Base-by-base conservation (phyloP, 208 protist species). In the Novymonas esmeraldas region DNA sequence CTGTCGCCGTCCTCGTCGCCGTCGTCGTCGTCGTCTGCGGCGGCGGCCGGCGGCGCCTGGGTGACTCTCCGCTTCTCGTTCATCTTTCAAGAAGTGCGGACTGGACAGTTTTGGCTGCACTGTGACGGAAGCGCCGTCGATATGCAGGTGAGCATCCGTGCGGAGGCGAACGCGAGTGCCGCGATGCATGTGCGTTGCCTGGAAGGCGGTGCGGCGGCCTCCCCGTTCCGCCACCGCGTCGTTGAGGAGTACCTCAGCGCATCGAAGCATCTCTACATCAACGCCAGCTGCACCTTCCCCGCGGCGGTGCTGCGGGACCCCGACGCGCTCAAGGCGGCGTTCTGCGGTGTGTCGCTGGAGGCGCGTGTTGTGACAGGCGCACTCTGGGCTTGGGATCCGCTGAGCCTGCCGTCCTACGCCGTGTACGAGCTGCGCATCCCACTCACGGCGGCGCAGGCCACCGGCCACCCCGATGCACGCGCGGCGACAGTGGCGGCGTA, bases 271-370 rank as follows among this genome's bases (percentile, higher is more conserved):
- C 18, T 65, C 2, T 69, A 69, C 41, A 54, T 81, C 51, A 81
- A 81, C 55, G 58, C 64, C 46, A 72, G 64, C 64, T 81, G 75
- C 75, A 66, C 68, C 45, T 81, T 73, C 45, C 49, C 46, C 13
- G 42, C 64, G 2, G n/a, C 59, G 2, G 48, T 64, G 6, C 5
- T 76, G 44, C 2, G 31, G 5, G 65, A 72, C 33, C 29, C 39
- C 6, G 56, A 69, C 4, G 48, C 68, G 22, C 58, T 58, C 6
- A 33, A 24, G 9, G 50, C 52, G 14, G 63, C 63, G 29, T 70
- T 68, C 41, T 84, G 79, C 34, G 79, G 79, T 22, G 70, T 84
- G 13, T 41, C 71, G 20, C 58, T 84, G 44, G 79, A 84, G 44
- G 70, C 48, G 44, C 20, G 29, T 6, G 6, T 67, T 13, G 45